Evolutionary conservation across 2,329 filamentous ascomycete genomes (phyloP).

Genomic region (Fusarium continuum): DNA sequence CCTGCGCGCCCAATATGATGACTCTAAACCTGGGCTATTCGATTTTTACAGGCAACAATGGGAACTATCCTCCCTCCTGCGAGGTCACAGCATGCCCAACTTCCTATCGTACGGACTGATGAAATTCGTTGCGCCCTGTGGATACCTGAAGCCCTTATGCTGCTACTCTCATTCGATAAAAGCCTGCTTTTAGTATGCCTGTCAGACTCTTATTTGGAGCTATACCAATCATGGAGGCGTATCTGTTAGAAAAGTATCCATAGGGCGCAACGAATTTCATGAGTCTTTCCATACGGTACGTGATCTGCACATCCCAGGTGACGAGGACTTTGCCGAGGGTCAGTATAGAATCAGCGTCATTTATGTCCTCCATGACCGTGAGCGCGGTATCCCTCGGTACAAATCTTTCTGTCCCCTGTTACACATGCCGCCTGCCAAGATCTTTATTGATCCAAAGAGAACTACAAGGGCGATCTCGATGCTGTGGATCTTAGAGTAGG

Average conservation of each 20-base stretch:
- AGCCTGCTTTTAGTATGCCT: too few relatives aligned
- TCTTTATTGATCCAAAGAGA: conserved; percentile 12
- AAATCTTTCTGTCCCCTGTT: conserved; percentile 23
- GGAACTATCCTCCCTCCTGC: too few relatives aligned
- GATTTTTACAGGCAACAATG: too few relatives aligned
- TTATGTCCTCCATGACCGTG: conserved; percentile 25
- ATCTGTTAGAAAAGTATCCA: too few relatives aligned
- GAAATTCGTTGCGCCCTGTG: too few relatives aligned
- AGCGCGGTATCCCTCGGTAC: conserved; percentile 21
- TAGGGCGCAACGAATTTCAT: too few relatives aligned
- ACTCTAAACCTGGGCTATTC: conserved; percentile 13
- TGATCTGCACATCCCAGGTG: not conserved
- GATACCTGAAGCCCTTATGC: too few relatives aligned
- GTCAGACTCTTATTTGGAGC: too few relatives aligned
- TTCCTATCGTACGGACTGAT: too few relatives aligned
- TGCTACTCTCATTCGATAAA: too few relatives aligned
- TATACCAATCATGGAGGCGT: too few relatives aligned
- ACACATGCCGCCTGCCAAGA: conserved; percentile 12
- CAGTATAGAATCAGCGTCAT: conserved; percentile 26
- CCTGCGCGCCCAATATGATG: not conserved
- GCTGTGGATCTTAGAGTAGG: conserved; percentile 15
- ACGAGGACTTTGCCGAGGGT: conserved; percentile 12
- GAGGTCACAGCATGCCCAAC: conserved; percentile 24
- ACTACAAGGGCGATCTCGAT: conserved; percentile 3
- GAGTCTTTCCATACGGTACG: too few relatives aligned